These are phyloP conservation scores for Alternaria infectoria DNA, from an alignment of 2,329 filamentous ascomycete genomes.

Conservation along the genomic window DNA sequence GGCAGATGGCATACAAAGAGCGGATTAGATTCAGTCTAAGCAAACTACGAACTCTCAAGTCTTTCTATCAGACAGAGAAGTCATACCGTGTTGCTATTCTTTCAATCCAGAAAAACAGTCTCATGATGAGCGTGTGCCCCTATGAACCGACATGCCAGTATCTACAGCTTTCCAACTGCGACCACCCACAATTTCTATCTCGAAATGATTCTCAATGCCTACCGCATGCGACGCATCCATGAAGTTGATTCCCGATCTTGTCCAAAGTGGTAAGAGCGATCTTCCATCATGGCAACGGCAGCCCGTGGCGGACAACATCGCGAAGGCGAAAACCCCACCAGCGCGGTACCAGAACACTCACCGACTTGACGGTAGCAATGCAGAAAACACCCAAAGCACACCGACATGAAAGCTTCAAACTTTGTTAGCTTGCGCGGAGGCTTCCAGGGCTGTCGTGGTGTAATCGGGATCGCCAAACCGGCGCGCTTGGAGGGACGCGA, in stretches of 20 bases:
- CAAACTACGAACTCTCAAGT: background rate
- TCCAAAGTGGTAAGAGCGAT: background rate
- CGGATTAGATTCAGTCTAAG: background rate
- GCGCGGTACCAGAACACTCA: background rate
- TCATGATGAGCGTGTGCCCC: background rate
- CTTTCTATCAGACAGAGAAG: background rate
- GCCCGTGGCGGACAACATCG: background rate
- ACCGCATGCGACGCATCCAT: background rate
- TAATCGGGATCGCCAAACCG: slow-evolving; percentile 6
- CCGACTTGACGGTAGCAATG: background rate
- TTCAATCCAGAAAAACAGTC: background rate
- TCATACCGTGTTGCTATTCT: background rate
- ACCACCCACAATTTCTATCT: background rate
- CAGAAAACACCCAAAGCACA: background rate
- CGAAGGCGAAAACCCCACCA: background rate
- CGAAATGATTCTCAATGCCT: background rate
- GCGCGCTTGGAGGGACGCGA: slow-evolving; percentile 5
- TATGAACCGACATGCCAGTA: background rate
- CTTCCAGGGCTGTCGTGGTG: slow-evolving; percentile 10
- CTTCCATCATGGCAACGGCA: background rate
- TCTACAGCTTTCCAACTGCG: background rate
- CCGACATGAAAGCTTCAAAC: background rate
- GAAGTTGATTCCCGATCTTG: background rate
- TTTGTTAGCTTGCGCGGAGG: background rate
- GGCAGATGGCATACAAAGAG: slow-evolving; percentile 47